A percentile compares a stretch with the other conserved stretches of the same genome.
Evolutionary conservation across 352 stramenopile species (phyloP).

Genomic region (Pelagophyceae sp.): DNA sequence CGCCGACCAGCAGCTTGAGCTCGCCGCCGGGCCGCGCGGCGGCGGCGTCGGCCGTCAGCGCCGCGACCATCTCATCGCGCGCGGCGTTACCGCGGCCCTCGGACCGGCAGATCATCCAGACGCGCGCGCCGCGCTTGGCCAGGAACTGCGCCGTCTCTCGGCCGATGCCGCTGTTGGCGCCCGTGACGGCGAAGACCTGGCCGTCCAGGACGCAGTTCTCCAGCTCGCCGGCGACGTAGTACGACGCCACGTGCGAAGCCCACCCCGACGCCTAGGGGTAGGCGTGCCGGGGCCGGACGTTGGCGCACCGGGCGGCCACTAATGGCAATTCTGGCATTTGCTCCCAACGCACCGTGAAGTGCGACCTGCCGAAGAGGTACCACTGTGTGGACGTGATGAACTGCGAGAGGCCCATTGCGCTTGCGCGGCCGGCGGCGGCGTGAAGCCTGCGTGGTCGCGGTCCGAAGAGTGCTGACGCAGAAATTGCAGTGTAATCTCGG

Average conservation of each 20-base stretch:
- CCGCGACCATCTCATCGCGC: conserved; percentile 45
- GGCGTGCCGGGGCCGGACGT: conserved; percentile 28
- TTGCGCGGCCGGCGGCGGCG: too few species aligned
- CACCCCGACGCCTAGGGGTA: conserved; percentile 41
- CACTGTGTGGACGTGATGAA: conserved; percentile 47
- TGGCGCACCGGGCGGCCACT: conserved; percentile 18
- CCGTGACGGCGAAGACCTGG: conserved; percentile 53
- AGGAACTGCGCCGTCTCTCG: conserved; percentile 52
- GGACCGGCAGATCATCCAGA: conserved; percentile 64
- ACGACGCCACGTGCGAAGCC: conserved; percentile 39
- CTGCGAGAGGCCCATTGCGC: conserved; percentile 11
- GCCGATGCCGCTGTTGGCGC: conserved; percentile 59
- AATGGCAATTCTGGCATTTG: neutral
- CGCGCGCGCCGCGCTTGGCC: conserved; percentile 38
- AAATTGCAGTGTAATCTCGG: neutral
- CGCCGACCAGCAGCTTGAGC: conserved; percentile 45
- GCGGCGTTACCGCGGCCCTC: conserved; percentile 50
- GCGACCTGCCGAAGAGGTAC: conserved; percentile 49
- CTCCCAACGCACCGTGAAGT: conserved; percentile 41
- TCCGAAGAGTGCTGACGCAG: neutral
- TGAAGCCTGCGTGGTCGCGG: too few species aligned
- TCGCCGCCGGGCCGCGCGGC: neutral
- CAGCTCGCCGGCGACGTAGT: conserved; percentile 39
- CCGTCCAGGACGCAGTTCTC: conserved; percentile 50
- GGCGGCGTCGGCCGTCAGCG: conserved; percentile 38